These are phyloP conservation scores for Botrytis squamosa DNA, from an alignment of 2,329 filamentous ascomycete genomes.

Conservation along the genomic window DNA sequence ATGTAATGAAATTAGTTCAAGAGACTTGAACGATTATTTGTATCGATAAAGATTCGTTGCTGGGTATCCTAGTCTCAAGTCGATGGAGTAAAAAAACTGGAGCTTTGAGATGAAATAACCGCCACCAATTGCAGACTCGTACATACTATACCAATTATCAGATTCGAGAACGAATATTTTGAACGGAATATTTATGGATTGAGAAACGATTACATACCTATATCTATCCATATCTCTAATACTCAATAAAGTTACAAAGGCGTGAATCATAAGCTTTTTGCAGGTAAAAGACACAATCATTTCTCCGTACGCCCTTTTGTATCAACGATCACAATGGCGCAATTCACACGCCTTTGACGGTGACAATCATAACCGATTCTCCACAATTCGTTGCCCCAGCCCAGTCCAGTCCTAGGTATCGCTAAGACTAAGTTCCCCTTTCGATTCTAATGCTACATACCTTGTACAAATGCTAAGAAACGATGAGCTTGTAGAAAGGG, in stretches of 20 bases:
- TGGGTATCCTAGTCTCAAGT: not conserved
- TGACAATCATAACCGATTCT: not conserved
- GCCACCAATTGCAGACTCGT: not conserved
- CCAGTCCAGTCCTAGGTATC: not conserved
- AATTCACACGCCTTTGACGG: not conserved
- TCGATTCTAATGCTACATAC: not conserved
- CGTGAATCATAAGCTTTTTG: not conserved
- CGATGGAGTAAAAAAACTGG: not conserved
- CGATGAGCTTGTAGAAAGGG: not conserved
- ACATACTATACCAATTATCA: not conserved
- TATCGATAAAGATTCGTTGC: conserved; percentile 1
- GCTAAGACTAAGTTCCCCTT: conserved; percentile 10
- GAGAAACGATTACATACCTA: not conserved
- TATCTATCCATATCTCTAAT: not conserved
- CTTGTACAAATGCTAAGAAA: not conserved
- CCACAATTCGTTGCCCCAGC: not conserved
- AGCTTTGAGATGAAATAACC: not conserved
- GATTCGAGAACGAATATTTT: not conserved
- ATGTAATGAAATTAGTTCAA: not conserved
- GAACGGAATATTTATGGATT: not conserved
- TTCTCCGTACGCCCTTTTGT: not conserved
- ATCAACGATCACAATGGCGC: not conserved
- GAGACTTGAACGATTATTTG: not conserved
- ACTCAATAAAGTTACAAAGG: not conserved
- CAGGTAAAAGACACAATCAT: not conserved